Evolutionary conservation across 73 alveolate species (phyloP), one percentile per base, ranked within the genome.

Genomic region (Blepharisma japonicum): DNA sequence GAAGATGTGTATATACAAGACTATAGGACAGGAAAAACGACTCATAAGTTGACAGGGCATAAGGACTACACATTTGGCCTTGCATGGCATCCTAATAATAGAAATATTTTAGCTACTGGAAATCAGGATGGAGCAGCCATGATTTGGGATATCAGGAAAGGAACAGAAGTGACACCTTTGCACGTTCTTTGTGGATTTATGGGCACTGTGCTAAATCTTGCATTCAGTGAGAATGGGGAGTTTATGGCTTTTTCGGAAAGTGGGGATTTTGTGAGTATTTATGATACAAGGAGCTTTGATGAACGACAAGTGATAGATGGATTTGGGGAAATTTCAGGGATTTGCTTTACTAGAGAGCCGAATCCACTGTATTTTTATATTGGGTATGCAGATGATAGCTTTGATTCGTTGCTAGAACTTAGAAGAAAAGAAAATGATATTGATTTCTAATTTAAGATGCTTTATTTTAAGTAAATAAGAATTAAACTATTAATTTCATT

Each of bases 251-350:
- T 70, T 70, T 9, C 32, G n/a, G 80, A 70, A 70, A 14, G 55
- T 45, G 80, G 55, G 11, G 80, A 70, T 45, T 70, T 39, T 25
- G 25, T 70, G n/a, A 39, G n/a, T 70, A 70, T 70, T 45, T 18
- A 18, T 25, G 66, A 47, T 45, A 70, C 23, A 4, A 47, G n/a
- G n/a, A 45, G 20, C 32, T 70, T n/a, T n/a, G 14, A 25, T 7
- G 76, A 70, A 4, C 0, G 56, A n/a, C 66, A 70, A 47, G 25
- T 70, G 11, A 18, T 70, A 14, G 80, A 70, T 45, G 11, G 9
- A 18, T 70, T 70, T 70, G 80, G 80, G 42, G 80, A 70, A 45
- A 45, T 45, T n/a, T 70, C 80, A n/a, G 80, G 80, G 25, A 14
- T 70, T 25, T 11, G 42, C 9, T 70, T 70, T 25, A 14, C 20